Evolutionary conservation across 345 rosid species (phyloP), one percentile per base, ranked within the genome.

Genomic region (Laguncularia racemosa): DNA sequence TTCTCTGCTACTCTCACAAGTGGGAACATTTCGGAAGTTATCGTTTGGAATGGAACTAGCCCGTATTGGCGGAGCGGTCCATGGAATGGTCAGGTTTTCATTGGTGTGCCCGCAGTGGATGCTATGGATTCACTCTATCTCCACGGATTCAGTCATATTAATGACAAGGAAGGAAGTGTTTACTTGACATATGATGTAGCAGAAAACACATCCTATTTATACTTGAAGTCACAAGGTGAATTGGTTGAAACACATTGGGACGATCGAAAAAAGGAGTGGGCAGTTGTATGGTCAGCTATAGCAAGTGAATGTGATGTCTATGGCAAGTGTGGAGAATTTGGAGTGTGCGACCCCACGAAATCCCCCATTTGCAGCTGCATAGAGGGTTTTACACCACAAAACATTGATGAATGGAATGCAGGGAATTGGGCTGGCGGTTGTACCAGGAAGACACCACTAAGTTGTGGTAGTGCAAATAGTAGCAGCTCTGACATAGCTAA

Each of bases 21-120:
- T 52, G 68, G 57, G 73, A 50, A 17, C 45, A 16, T 20, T 45
- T 84, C 82, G 16, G 66, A 86, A 56, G 0, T 53, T 14, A 46
- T 73, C 3, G 40, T 77, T 12, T 77, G 84, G 95, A 81, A 83
- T 1, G 73, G 59, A 21, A 50, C 26, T 12, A 26, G 14, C 16
- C 73, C 76, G 0, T 28, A 50, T 8, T 81, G 81, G 85, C 74
- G 87, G 14, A 71, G 75, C 18, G 85, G 82, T 16, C 84, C 82
- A 0, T 83, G 88, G 90, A 73, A 74, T 52, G 76, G 82, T 65
- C 73, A 62, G 59, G 16, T 17, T 16, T 72, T 77, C 44, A 52
- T 57, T 46, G 53, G 11, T 58, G 70, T 38, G 0, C 73, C 6
- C 7, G 53, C 52, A 14, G 2, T 64, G n/a, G 38, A 56, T 17